These are phyloP conservation scores for Prunus mongolica DNA, from an alignment of 306 rosid species.

Conservation along the genomic window DNA sequence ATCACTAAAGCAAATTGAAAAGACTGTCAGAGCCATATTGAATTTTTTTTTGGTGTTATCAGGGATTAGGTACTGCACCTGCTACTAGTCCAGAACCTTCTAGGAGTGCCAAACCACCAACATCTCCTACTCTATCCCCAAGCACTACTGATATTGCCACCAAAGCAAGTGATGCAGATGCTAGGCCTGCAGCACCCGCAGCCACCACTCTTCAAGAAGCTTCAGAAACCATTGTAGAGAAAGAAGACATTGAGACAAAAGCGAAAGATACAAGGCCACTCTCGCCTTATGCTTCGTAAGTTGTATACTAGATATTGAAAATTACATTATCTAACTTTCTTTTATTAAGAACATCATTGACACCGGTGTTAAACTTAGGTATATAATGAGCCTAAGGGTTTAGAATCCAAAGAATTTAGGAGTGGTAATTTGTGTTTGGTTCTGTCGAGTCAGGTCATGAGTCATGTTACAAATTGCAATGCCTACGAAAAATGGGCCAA, in stretches of 20 bases:
- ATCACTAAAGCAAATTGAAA: neutral
- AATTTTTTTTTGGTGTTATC: constrained; percentile 20
- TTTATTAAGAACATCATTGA: neutral
- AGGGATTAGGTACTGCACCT: constrained; percentile 42
- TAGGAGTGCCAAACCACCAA: constrained; percentile 20
- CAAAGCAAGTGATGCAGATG: neutral
- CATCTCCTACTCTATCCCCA: constrained; percentile 20
- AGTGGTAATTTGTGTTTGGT: too few relatives aligned
- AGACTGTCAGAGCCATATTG: constrained; percentile 17
- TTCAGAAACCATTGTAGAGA: constrained; percentile 1
- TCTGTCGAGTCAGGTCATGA: too few relatives aligned
- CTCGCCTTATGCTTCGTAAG: constrained; percentile 14
- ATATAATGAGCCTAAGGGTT: too few relatives aligned
- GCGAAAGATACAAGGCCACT: constrained; percentile 9
- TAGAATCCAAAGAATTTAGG: too few relatives aligned
- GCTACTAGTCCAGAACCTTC: constrained; percentile 32
- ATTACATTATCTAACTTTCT: neutral
- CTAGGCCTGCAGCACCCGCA: constrained; percentile 7
- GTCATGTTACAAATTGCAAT: too few relatives aligned
- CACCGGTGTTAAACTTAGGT: neutral
- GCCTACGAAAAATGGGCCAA: too few relatives aligned
- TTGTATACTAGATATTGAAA: neutral
- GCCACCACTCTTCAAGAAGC: constrained; percentile 11
- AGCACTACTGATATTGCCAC: constrained; percentile 6
- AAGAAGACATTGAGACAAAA: constrained; percentile 2